Evolutionary conservation across 495 filamentous ascomycete genomes (phyloP).

Genomic region (Trichoderma gamsii): DNA sequence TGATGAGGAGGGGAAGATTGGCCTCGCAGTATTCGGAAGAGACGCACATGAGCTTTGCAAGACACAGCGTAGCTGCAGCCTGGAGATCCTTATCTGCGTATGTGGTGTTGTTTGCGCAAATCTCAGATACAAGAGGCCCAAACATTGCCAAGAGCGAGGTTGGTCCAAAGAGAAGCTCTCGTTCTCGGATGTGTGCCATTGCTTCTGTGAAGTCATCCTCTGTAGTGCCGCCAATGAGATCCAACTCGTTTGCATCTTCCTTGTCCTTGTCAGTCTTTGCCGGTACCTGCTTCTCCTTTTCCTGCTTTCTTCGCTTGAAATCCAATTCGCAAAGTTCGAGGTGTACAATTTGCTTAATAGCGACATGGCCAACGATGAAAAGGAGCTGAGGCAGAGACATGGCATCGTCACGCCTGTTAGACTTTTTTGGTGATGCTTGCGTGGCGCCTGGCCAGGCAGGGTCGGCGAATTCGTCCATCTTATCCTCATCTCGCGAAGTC

Average conservation of each 20-base stretch:
- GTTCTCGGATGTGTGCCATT: conserved; percentile 88
- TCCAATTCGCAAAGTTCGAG: conserved; percentile 95
- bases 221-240: conserved; percentile 92
- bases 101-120: conserved; percentile 86
- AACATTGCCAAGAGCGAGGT: conserved; percentile 82
- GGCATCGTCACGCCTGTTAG: conserved; percentile 52
- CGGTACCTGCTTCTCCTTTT: conserved; percentile 72
- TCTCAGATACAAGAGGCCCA: conserved; percentile 82
- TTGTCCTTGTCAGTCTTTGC: conserved; percentile 48
- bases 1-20: conserved; percentile 90
- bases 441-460: conserved; percentile 28
- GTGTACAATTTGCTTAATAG: conserved; percentile 99
- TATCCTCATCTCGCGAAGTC: conserved; percentile 36
- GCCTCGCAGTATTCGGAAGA: conserved; percentile 90
- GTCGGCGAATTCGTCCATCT: conserved; percentile 17
- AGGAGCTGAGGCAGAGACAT: conserved; percentile 82
- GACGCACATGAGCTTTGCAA: conserved; percentile 98
- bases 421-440: conserved; percentile 34
- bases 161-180: conserved; percentile 83
- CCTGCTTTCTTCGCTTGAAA: conserved; percentile 93
- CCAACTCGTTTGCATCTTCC: conserved; percentile 75
- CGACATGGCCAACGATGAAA: conserved; percentile 93
- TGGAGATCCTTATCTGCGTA: conserved; percentile 85
- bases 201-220: conserved; percentile 98
- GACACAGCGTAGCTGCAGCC: conserved; percentile 88